Percentiles rank a stretch among this genome's conserved stretches.
Evolutionary conservation across 2,329 filamentous ascomycete species (phyloP).

Genomic region (Xylaria sp.): DNA sequence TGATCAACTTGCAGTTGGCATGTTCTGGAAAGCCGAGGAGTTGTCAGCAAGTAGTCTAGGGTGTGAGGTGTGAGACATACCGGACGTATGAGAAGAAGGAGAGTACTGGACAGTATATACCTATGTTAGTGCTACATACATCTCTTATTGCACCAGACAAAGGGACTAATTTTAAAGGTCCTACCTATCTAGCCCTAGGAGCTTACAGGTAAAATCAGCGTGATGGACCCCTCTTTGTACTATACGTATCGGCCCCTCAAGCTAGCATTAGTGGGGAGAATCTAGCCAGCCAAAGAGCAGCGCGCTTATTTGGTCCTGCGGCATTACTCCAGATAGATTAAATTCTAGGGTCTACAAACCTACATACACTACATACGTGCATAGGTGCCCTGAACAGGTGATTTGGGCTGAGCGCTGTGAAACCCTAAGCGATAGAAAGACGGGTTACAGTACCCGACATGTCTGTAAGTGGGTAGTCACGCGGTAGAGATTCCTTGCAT

Average conservation of each 20-base stretch:
- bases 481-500: neutral
- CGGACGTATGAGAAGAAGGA: no score
- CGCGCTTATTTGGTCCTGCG: neutral
- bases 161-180: no score
- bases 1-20: neutral
- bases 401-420: conserved; percentile 1
- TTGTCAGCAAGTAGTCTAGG: neutral
- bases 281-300: neutral
- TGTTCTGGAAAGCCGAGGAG: neutral
- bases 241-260: neutral
- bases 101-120: no score
- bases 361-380: neutral
- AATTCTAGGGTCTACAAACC: conserved; percentile 2
- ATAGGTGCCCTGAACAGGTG: conserved; percentile 3
- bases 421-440: neutral
- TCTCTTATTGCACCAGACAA: no score
- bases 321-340: neutral
- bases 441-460: neutral
- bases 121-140: no score
- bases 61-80: no score
- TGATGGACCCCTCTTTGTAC: no score
- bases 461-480: neutral
- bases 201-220: neutral
- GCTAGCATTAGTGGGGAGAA: neutral
- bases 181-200: no score